Evolutionary conservation across 2,329 filamentous ascomycete genomes (phyloP).

Genomic region (Diaporthe ilicicola): DNA sequence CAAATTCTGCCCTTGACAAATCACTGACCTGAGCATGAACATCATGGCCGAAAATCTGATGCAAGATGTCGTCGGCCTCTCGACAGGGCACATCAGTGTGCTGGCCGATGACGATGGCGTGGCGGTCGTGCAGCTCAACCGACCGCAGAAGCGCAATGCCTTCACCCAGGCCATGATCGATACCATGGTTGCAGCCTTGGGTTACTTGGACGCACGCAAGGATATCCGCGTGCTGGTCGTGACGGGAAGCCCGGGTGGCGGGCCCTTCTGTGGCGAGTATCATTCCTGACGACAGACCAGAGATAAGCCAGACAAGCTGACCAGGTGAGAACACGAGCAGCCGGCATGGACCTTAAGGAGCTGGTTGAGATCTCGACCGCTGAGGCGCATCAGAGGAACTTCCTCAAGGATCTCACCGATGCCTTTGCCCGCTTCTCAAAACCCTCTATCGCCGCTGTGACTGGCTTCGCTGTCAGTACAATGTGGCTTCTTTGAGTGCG

Average conservation of each 20-base stretch:
- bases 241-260: constrained; percentile 43
- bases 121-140: constrained; percentile 59
- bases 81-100: constrained; percentile 23
- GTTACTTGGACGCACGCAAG: constrained; percentile 36
- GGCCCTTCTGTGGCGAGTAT: constrained; percentile 48
- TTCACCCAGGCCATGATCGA: constrained; percentile 60
- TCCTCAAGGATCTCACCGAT: constrained; percentile 52
- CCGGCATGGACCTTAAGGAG: constrained; percentile 37
- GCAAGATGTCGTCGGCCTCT: constrained; percentile 13
- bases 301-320: background rate
- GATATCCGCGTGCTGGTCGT: constrained; percentile 48
- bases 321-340: background rate
- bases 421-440: constrained; percentile 50
- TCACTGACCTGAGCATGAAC: background rate
- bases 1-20: constrained; percentile 16
- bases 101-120: constrained; percentile 44
- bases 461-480: constrained; percentile 57
- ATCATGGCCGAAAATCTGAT: background rate
- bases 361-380: constrained; percentile 37
- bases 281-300: background rate
- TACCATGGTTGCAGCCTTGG: constrained; percentile 43
- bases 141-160: constrained; percentile 66
- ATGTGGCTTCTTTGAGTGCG: background rate
- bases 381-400: constrained; percentile 36
- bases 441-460: constrained; percentile 58